Percentiles rank a stretch among this genome's conserved stretches.
phyloP scores from a whole-genome alignment of 805 yeast species.

The Maudiozyma pseudohumilis region DNA sequence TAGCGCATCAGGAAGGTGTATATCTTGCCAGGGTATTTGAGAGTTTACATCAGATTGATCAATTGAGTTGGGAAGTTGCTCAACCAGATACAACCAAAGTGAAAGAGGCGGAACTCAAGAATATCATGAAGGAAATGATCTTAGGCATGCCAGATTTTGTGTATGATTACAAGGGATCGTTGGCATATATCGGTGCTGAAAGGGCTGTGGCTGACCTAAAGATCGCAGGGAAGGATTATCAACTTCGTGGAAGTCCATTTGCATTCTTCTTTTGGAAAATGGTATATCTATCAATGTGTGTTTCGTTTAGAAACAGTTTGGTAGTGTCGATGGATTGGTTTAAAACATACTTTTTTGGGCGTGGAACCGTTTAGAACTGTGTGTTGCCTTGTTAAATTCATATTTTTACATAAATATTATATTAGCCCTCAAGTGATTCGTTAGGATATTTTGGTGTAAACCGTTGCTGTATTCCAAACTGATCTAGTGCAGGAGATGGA shows the following conservation, averaged over 20 bases:
- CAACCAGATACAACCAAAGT: constrained; percentile 6
- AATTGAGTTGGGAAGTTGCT: constrained; percentile 33
- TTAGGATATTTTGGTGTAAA: too few relatives aligned
- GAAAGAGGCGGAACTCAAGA: constrained; percentile 31
- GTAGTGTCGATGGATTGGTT: constrained; percentile 84
- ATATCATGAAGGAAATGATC: constrained; percentile 35
- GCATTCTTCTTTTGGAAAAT: constrained; percentile 93
- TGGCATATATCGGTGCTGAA: constrained; percentile 90
- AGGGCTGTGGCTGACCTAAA: constrained; percentile 88
- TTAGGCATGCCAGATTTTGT: constrained; percentile 49
- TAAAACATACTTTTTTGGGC: constrained; percentile 79
- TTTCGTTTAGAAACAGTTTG: constrained; percentile 79
- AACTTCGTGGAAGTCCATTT: constrained; percentile 81
- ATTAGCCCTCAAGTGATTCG: too few relatives aligned
- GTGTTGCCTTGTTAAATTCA: too few relatives aligned
- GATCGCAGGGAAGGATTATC: constrained; percentile 64
- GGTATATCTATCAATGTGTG: constrained; percentile 87
- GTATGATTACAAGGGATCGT: constrained; percentile 83
- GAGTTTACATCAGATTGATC: constrained; percentile 52
- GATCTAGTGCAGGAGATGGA: too few relatives aligned
- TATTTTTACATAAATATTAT: too few relatives aligned
- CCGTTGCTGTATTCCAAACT: too few relatives aligned
- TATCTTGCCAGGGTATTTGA: constrained; percentile 67
- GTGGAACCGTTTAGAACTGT: constrained; percentile 47
- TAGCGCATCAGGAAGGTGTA: constrained; percentile 88